A percentile compares a stretch with the other conserved stretches of the same genome.
Conservation (phyloP, 1,284 basidiomycete species). For the Austropuccinia psidii region DNA sequence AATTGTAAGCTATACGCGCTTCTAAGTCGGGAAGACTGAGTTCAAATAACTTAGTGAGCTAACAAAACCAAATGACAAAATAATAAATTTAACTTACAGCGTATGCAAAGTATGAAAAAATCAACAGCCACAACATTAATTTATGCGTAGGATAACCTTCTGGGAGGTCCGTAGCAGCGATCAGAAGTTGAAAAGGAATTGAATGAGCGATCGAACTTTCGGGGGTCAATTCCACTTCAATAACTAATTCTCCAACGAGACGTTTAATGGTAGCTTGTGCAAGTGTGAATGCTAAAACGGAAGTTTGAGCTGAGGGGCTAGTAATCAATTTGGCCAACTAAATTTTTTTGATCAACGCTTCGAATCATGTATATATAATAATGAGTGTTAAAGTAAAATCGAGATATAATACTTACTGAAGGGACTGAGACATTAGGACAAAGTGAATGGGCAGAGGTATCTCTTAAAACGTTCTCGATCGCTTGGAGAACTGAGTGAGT, state of each 20-base stretch:
- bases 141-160: conserved; percentile 50
- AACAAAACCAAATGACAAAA: background rate
- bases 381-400: background rate
- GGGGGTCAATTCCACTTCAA: conserved; percentile 70
- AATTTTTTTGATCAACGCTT: background rate
- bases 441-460: conserved; percentile 48
- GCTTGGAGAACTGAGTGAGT: background rate
- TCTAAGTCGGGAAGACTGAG: conserved; percentile 70
- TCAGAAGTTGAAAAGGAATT: conserved; percentile 62
- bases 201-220: conserved; percentile 52
- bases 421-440: conserved; percentile 60
- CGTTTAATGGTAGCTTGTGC: conserved; percentile 59
- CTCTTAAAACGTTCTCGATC: conserved; percentile 31
- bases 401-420: conserved; percentile 51
- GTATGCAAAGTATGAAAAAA: conserved; percentile 76
- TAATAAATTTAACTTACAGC: conserved; percentile 56
- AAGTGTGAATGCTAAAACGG: conserved; percentile 63
- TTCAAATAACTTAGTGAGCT: background rate
- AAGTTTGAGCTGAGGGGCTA: conserved; percentile 61
- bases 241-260: conserved; percentile 67
- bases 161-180: conserved; percentile 55
- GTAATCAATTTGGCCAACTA: conserved; percentile 67
- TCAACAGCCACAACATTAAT: conserved; percentile 67
- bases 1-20: conserved; percentile 77
- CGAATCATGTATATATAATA: background rate